phyloP scores from a whole-genome alignment of 2,329 filamentous ascomycete genomes.

The Aspergillus fijiensis region DNA sequence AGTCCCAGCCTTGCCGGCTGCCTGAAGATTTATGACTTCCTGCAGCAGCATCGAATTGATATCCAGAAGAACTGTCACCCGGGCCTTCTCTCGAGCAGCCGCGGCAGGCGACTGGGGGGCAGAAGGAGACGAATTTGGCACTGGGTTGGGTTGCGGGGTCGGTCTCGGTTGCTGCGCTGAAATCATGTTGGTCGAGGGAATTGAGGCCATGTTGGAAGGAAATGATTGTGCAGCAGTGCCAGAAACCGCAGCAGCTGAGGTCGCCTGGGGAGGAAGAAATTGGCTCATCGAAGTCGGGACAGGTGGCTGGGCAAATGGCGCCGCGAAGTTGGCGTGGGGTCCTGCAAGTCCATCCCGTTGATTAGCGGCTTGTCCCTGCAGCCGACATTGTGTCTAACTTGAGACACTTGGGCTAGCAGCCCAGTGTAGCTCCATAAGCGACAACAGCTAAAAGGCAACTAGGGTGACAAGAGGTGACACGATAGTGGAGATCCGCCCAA shows the following conservation, averaged over 20 bases:
- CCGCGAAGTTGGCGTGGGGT: constrained; percentile 39
- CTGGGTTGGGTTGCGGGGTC: constrained; percentile 18
- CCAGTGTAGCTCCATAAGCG: background rate
- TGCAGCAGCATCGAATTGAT: constrained; percentile 50
- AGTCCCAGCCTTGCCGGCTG: constrained; percentile 44
- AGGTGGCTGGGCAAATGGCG: constrained; percentile 35
- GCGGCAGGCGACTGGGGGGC: constrained; percentile 33
- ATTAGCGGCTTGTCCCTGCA: constrained; percentile 19
- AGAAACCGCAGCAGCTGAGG: constrained; percentile 28
- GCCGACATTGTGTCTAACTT: constrained; percentile 2
- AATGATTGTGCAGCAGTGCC: constrained; percentile 34
- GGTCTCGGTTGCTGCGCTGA: constrained; percentile 28
- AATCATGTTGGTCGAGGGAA: constrained; percentile 36
- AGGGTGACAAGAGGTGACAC: background rate
- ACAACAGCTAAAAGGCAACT: background rate
- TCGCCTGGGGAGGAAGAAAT: constrained; percentile 31
- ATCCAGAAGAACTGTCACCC: constrained; percentile 47
- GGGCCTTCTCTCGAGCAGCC: constrained; percentile 45
- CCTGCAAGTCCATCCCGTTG: constrained; percentile 27
- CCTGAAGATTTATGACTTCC: constrained; percentile 49
- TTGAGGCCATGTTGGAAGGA: constrained; percentile 37
- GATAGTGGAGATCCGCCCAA: background rate
- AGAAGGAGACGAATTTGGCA: constrained; percentile 23
- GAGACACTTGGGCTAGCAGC: background rate
- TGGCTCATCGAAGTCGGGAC: constrained; percentile 32